These are phyloP conservation scores for Globisporangium nagaii DNA, from an alignment of 352 stramenopile species.

Conservation along the genomic window DNA sequence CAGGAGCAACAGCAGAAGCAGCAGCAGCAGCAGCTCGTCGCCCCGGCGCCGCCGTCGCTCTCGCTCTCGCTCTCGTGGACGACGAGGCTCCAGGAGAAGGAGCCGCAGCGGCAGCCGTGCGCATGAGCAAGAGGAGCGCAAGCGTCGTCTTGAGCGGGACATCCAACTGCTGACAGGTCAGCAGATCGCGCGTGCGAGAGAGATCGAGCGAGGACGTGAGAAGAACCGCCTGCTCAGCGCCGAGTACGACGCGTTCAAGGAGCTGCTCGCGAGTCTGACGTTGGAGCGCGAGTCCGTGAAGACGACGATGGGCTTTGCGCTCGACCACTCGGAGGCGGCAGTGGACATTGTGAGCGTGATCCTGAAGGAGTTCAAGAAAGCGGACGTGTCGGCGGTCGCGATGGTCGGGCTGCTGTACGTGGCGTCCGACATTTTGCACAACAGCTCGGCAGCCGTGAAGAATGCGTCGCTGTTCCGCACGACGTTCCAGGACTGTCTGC, in stretches of 20 bases:
- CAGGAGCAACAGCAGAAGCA: not conserved
- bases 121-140: not conserved
- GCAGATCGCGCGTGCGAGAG: slow-evolving; percentile 62
- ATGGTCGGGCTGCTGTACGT: slow-evolving; percentile 74
- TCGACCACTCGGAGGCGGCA: slow-evolving; percentile 76
- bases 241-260: slow-evolving; percentile 52
- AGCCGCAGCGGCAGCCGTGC: not conserved
- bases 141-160: not conserved
- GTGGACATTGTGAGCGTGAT: slow-evolving; percentile 61
- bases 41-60: not conserved
- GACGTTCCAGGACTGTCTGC: slow-evolving; percentile 77
- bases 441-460: slow-evolving; percentile 82
- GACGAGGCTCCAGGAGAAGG: too few species aligned
- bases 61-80: slow-evolving; percentile 1
- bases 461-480: slow-evolving; percentile 88
- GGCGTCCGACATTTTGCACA: slow-evolving; percentile 87
- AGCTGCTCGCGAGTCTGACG: slow-evolving; percentile 35
- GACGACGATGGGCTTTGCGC: slow-evolving; percentile 64
- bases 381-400: slow-evolving; percentile 30
- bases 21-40: slow-evolving; percentile 6
- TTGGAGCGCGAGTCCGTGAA: slow-evolving; percentile 70
- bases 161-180: slow-evolving; percentile 49
- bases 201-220: slow-evolving; percentile 56
- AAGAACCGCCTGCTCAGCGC: slow-evolving; percentile 39
- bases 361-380: slow-evolving; percentile 32